Conservation (phyloP, 768 basidiomycete species). For the Suillus clintonianus region DNA sequence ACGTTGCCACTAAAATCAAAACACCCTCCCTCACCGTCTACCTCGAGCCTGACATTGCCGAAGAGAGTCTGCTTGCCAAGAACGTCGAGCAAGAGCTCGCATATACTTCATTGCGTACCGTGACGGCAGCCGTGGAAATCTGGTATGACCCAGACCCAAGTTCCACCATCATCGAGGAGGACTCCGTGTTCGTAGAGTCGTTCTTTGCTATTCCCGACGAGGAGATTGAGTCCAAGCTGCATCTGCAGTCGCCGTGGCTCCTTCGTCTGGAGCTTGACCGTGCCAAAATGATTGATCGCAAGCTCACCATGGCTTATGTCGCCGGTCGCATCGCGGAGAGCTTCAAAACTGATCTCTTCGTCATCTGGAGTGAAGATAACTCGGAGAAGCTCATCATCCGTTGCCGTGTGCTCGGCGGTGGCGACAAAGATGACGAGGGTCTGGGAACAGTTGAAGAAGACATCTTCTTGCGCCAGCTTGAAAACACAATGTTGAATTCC, state of each 20-base stretch:
- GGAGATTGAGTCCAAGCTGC: constrained; percentile 87
- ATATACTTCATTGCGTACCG: constrained; percentile 89
- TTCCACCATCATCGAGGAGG: constrained; percentile 95
- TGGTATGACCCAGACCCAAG: constrained; percentile 96
- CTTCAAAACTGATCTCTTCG: constrained; percentile 94
- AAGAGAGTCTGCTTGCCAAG: constrained; percentile 68
- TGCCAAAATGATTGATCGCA: constrained; percentile 96
- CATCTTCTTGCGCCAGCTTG: constrained; percentile 92
- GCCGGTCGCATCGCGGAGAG: constrained; percentile 91
- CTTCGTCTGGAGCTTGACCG: constrained; percentile 96
- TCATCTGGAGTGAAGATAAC: constrained; percentile 99
- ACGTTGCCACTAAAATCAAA: constrained; percentile 98
- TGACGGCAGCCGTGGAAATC: constrained; percentile 94
- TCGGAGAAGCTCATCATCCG: constrained; percentile 97
- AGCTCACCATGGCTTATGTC: constrained; percentile 92
- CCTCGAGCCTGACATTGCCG: constrained; percentile 69
- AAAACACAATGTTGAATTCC: constrained; percentile 94
- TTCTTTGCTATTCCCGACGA: constrained; percentile 99
- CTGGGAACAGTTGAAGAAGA: constrained; percentile 84
- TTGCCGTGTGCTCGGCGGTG: constrained; percentile 85
- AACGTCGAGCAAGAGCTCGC: constrained; percentile 91
- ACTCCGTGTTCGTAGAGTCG: constrained; percentile 92
- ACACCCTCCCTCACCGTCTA: constrained; percentile 96
- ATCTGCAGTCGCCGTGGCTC: constrained; percentile 95
- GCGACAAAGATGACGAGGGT: constrained; percentile 85